Conservation (phyloP, 2,329 filamentous ascomycete genomes). For the Colletotrichum sp. region DNA sequence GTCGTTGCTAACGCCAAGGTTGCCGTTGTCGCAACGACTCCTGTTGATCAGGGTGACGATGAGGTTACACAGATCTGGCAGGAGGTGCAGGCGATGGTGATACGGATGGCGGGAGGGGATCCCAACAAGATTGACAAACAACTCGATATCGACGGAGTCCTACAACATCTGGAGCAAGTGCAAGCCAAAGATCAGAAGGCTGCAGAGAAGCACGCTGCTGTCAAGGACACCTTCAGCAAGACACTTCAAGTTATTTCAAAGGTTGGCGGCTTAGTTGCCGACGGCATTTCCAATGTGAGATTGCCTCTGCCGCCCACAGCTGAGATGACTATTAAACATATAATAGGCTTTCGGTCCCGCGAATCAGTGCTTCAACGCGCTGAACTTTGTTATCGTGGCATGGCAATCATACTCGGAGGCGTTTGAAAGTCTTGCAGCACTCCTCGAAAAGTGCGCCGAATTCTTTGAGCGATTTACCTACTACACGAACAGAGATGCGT, state of each 20-base stretch:
- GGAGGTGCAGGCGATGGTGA: constrained; percentile 35
- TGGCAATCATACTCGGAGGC: constrained; percentile 40
- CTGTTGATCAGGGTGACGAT: neutral
- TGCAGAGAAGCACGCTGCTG: constrained; percentile 30
- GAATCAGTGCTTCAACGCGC: constrained; percentile 38
- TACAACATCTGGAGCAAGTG: constrained; percentile 27
- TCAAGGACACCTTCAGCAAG: constrained; percentile 30
- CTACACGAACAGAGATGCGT: constrained; percentile 36
- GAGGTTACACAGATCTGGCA: constrained; percentile 37
- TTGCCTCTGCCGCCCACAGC: neutral
- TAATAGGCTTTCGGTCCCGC: constrained; percentile 36
- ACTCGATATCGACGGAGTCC: constrained; percentile 33
- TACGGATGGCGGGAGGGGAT: constrained; percentile 35
- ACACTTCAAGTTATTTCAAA: constrained; percentile 38
- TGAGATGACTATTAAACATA: neutral
- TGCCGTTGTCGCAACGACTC: neutral
- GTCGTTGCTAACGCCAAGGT: neutral
- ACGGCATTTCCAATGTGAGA: constrained; percentile 29
- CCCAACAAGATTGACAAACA: constrained; percentile 26
- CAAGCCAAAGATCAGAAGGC: constrained; percentile 31
- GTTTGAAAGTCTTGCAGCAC: constrained; percentile 35
- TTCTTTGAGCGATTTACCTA: constrained; percentile 37
- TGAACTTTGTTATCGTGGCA: constrained; percentile 39
- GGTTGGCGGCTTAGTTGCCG: constrained; percentile 36
- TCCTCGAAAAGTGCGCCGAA: constrained; percentile 36